Base-by-base conservation (phyloP, 805 yeast genomes). In the Metschnikowia kofuensis region DNA sequence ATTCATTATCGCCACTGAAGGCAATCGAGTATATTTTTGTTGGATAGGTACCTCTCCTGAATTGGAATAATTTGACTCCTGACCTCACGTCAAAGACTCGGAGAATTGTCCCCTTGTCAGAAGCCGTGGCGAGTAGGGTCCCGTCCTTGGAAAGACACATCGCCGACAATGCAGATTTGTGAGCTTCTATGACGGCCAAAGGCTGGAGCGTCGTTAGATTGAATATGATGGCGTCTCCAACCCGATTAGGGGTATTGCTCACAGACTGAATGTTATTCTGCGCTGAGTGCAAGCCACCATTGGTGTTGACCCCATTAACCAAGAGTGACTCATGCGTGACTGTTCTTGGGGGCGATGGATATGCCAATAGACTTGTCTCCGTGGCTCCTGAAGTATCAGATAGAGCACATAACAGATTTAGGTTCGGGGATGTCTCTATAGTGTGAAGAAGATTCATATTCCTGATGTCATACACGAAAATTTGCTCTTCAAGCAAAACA, bases 61-160 rank as follows among this genome's bases (percentile, higher is more conserved):
- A 88, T 64, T 89, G 92, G 50, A 75, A 80, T 14, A 87, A 64
- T 56, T 79, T 80, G 29, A 72, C 68, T 0, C 91, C 90, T 1
- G 83, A 78, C 1, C 76, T 74, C 0, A 88, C 83, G 34, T 84
- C 72, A 60, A 91, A 94, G 2, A 94, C 85, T 40, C 98, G 71
- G 2, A 92, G 82, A 21, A 94, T 82, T 0, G 98, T 94, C 1
- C 99, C 99, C 61, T 89, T 88, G 34, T 78, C 82, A 0, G 96
- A 88, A 6, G 97, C 89, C 0, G 97, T 88, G 0, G 97, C 97
- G 40, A 92, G 74, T 54, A 88, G 70, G 2, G 80, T 74, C 0
- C 97, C 97, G 59, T 87, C 91, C 31, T 75, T 73, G 44, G 89
- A 87, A 14, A 94, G 64, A 1, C 85, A 70, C 41, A 90, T 65